Percentiles rank a stretch among this genome's conserved stretches.
These are phyloP conservation scores for Sisymbrium irio DNA, from an alignment of 345 rosid genomes.

Conservation along the genomic window DNA sequence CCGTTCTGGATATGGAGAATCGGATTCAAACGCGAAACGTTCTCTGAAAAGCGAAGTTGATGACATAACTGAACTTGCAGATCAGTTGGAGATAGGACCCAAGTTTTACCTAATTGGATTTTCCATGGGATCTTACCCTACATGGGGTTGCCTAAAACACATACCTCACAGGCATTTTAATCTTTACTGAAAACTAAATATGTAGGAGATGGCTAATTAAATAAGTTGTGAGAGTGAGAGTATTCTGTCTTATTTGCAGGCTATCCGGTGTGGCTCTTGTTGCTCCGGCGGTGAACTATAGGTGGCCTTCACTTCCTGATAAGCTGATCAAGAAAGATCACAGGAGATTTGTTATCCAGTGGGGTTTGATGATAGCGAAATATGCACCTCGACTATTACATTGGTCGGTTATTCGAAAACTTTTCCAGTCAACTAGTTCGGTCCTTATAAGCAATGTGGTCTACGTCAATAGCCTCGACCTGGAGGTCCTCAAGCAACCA, in stretches of 20 bases:
- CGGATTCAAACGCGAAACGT: conserved; percentile 59
- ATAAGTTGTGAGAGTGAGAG: neutral
- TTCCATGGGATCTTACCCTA: conserved; percentile 84
- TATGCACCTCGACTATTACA: conserved; percentile 61
- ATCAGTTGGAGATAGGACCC: conserved; percentile 60
- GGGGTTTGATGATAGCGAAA: conserved; percentile 52
- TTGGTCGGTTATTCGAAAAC: conserved; percentile 71
- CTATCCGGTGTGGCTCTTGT: conserved; percentile 73
- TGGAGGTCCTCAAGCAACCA: conserved; percentile 54
- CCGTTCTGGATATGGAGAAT: conserved; percentile 87
- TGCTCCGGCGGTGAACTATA: conserved; percentile 69
- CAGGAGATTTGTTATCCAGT: conserved; percentile 47
- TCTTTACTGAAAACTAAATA: conserved; percentile 1
- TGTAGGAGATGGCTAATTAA: neutral
- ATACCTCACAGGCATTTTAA: conserved; percentile 66
- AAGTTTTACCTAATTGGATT: conserved; percentile 74
- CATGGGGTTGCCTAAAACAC: conserved; percentile 80
- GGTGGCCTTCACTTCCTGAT: conserved; percentile 75
- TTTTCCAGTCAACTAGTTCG: conserved; percentile 50
- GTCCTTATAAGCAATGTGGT: conserved; percentile 44
- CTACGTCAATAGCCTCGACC: conserved; percentile 59
- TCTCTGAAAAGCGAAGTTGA: conserved; percentile 67
- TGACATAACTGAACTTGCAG: conserved; percentile 75
- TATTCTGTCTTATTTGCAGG: conserved; percentile 40
- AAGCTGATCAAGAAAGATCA: conserved; percentile 52